phyloP scores from a whole-genome alignment of 192 early-diverging fungal species.

The Bifiguratus adelaidae region DNA sequence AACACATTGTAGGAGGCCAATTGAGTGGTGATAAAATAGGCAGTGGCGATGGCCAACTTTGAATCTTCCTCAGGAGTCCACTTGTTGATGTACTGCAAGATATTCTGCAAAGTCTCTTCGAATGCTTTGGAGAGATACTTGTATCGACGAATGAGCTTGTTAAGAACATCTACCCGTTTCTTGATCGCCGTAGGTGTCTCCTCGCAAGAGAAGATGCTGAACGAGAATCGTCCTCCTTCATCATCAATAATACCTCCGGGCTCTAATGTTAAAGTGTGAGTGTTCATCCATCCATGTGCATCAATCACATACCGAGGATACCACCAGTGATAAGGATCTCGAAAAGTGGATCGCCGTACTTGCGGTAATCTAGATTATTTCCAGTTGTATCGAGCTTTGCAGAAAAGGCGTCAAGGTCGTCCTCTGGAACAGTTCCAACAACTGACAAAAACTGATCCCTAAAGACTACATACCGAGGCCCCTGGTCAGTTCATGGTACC shows the following conservation, averaged over 20 bases:
- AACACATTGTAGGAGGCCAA: slow-evolving; percentile 65
- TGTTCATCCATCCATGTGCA: background rate
- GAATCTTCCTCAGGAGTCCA: slow-evolving; percentile 66
- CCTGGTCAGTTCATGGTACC: background rate
- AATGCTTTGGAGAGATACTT: slow-evolving; percentile 85
- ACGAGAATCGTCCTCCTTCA: slow-evolving; percentile 65
- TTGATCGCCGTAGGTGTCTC: slow-evolving; percentile 58
- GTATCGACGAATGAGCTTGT: slow-evolving; percentile 85
- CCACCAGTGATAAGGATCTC: slow-evolving; percentile 90
- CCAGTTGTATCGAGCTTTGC: slow-evolving; percentile 67
- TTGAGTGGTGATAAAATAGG: slow-evolving; percentile 55
- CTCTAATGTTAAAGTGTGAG: slow-evolving; percentile 25
- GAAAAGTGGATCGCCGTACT: slow-evolving; percentile 92
- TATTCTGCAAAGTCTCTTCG: slow-evolving; percentile 74
- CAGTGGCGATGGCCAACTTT: slow-evolving; percentile 72
- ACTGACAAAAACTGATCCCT: slow-evolving; percentile 43
- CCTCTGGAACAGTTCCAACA: slow-evolving; percentile 30
- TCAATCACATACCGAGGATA: slow-evolving; percentile 54
- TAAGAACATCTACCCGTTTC: slow-evolving; percentile 75
- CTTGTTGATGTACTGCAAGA: slow-evolving; percentile 87
- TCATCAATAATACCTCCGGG: slow-evolving; percentile 76
- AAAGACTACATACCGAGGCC: slow-evolving; percentile 28
- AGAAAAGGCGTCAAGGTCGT: slow-evolving; percentile 66
- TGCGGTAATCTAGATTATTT: slow-evolving; percentile 87
- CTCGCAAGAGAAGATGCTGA: slow-evolving; percentile 66